Conservation (phyloP, 2,329 filamentous ascomycete genomes). For the Orbilia javanica region DNA sequence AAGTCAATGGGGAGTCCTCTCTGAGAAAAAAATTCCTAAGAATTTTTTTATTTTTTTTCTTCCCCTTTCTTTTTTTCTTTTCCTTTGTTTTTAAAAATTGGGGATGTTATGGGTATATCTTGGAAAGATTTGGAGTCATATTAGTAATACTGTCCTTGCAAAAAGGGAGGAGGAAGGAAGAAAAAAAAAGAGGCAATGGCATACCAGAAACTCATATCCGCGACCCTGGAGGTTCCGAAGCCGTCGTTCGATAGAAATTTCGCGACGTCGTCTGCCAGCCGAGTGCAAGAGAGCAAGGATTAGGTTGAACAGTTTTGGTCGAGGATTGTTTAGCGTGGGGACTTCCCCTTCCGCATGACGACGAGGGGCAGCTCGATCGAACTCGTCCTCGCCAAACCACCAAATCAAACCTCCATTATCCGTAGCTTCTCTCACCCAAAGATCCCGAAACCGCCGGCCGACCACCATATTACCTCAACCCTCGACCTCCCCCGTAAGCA, state of each 20-base stretch:
- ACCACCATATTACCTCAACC: neutral
- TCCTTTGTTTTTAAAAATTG: too few species aligned
- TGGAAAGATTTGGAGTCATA: neutral
- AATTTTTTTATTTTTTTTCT: neutral
- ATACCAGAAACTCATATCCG: conserved; percentile 21
- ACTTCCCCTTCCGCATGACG: conserved; percentile 39
- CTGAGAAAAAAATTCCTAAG: too few species aligned
- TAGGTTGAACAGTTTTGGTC: neutral
- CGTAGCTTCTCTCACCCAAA: neutral
- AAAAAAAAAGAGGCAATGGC: neutral
- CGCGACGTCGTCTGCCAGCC: too few species aligned
- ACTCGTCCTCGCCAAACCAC: neutral
- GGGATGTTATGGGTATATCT: neutral
- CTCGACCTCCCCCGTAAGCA: conserved; percentile 2
- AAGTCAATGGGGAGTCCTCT: neutral
- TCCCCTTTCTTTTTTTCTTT: neutral
- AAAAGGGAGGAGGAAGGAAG: too few species aligned
- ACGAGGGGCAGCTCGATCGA: conserved; percentile 51
- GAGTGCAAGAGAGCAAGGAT: neutral
- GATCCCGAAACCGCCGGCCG: conserved; percentile 42
- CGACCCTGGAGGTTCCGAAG: neutral
- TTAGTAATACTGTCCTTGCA: neutral
- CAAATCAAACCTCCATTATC: conserved; percentile 10
- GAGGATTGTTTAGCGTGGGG: conserved; percentile 34
- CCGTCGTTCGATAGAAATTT: neutral